Percentiles rank a stretch among this genome's conserved stretches.
phyloP scores from a whole-genome alignment of 2,329 filamentous ascomycete genomes.

The Nemania bipapillata region DNA sequence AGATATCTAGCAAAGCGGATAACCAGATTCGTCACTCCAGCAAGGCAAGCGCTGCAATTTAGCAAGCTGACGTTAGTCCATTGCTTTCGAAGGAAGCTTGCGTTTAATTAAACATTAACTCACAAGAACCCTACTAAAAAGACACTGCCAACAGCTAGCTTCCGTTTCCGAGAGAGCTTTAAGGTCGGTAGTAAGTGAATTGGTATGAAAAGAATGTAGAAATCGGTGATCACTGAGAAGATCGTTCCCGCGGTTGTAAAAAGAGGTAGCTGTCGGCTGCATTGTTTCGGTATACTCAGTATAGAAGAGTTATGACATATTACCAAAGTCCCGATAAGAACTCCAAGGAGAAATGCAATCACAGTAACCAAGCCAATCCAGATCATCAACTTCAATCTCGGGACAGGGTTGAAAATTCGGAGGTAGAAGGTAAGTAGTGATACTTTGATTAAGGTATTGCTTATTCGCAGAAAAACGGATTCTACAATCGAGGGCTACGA shows the following conservation, averaged over 20 bases:
- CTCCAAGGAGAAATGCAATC: slow-evolving; percentile 11
- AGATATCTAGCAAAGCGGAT: slow-evolving; percentile 26
- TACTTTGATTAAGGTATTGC: slow-evolving; percentile 34
- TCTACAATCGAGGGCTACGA: slow-evolving; percentile 14
- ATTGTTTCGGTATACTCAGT: background rate
- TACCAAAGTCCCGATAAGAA: slow-evolving; percentile 25
- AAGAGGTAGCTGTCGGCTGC: background rate
- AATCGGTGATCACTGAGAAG: slow-evolving; percentile 30
- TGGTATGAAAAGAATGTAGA: slow-evolving; percentile 37
- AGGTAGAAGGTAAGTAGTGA: slow-evolving; percentile 35
- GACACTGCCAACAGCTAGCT: slow-evolving; percentile 27
- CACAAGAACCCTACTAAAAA: slow-evolving; percentile 34
- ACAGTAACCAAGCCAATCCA: slow-evolving; percentile 28
- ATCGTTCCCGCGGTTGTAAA: slow-evolving; percentile 23
- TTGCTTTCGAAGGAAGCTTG: background rate
- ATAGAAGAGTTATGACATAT: slow-evolving; percentile 1
- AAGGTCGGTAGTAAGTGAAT: slow-evolving; percentile 28
- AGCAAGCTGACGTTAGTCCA: background rate
- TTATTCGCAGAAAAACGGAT: slow-evolving; percentile 24
- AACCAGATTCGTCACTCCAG: slow-evolving; percentile 24
- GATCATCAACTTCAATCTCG: slow-evolving; percentile 25
- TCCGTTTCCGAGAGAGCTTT: slow-evolving; percentile 29
- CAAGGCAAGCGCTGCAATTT: slow-evolving; percentile 24
- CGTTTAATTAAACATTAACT: background rate
- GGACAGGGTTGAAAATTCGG: slow-evolving; percentile 34